Base-by-base conservation (phyloP, 164 flowering plant genomes). In the Tetrastigma voinierianum region DNA sequence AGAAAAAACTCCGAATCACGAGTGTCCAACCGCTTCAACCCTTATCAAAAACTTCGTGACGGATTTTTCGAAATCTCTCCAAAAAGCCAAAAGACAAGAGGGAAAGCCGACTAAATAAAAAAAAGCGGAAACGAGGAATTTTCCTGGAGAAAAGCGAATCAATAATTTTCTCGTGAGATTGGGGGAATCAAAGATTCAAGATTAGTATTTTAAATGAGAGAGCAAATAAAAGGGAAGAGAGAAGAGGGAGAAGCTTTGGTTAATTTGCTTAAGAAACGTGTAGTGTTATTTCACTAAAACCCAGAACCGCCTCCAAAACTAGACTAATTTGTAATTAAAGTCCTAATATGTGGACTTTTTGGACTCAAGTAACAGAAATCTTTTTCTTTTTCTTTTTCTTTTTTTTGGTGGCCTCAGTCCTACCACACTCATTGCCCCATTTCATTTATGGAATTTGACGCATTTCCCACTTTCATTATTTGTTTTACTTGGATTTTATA, bases 111-210 rank as follows among this genome's bases (percentile, higher is more conserved):
- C 25, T 5, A 14, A 49, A 49, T 12, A 1, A n/a, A 5, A 57
- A 13, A 6, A 49, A 1, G 0, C 2, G 9, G 24, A 57, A 57
- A 16, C 16, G 10, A 12, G 43, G n/a, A 32, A 57, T 25, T 15
- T 57, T 57, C 61, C 61, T 17, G 61, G 61, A 32, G 40, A 57
- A 32, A 14, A 43, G 16, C 46, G 61, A 19, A 57, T 9, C 9
- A 24, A 12, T n/a, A 15, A 11, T 57, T 5, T 57, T 20, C 43
- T 57, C 61, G 46, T 57, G 61, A 57, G 44, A n/a, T 57, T 57
- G 4, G 46, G 46, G 19, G 15, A 57, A 18, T 15, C 46, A 57
- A 43, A 57, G 40, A 14, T 25, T 7, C 61, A 57, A 32, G n/a
- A 25, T 14, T 12, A 55, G 40, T 32, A 32, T 32, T 32, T 1